Evolutionary conservation across 306 rosid genomes (phyloP).

Genomic region (Purshia tridentata): DNA sequence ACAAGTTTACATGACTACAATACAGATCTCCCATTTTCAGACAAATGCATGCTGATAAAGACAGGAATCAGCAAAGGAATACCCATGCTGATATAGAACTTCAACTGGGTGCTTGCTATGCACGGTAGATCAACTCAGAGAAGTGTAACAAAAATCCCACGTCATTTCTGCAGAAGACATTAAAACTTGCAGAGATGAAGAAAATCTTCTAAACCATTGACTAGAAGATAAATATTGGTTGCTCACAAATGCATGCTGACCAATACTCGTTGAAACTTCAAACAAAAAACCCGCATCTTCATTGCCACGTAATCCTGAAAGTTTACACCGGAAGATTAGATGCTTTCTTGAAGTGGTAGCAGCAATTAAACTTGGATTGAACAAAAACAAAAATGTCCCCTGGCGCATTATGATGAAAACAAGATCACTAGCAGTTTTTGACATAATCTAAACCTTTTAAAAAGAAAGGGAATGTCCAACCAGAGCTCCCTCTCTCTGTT

Average conservation of each 20-base stretch:
- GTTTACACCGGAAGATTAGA: not conserved
- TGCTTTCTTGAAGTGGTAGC: not conserved
- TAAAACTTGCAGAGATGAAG: conserved; percentile 3
- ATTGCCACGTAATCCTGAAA: conserved; percentile 11
- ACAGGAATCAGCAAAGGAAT: not conserved
- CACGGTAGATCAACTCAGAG: conserved; percentile 8
- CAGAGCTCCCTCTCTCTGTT: not conserved
- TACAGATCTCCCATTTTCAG: conserved; percentile 14
- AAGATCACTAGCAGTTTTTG: no score
- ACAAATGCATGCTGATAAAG: conserved; percentile 26
- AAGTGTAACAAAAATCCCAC: not conserved
- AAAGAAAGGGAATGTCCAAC: not conserved
- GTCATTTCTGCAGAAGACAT: conserved; percentile 4
- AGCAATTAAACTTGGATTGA: not conserved
- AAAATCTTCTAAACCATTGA: not conserved
- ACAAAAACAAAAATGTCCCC: not conserved
- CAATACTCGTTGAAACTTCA: conserved; percentile 8
- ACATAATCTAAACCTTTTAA: no score
- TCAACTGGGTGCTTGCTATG: conserved; percentile 11
- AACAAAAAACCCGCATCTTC: not conserved
- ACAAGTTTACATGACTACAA: not conserved
- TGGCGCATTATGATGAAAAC: no score
- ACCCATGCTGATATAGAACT: not conserved
- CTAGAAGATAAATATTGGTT: not conserved
- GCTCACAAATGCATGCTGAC: conserved; percentile 12